Evolutionary conservation across 2,329 filamentous ascomycete species (phyloP).

Genomic region (Penicillium sclerotigenum): DNA sequence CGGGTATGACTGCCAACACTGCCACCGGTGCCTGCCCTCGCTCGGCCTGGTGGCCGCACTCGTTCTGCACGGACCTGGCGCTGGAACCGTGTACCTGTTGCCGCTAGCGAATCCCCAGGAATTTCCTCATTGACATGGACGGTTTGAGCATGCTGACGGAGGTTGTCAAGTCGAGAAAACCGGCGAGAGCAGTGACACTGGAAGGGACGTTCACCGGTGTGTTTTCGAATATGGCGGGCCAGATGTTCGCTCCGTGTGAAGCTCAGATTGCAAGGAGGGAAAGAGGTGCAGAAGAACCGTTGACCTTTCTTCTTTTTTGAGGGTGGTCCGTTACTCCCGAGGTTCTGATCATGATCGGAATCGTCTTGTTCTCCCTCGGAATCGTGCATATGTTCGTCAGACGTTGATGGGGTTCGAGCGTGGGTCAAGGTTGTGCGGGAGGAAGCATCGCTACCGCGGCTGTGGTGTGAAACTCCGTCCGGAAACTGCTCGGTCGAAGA

Average conservation of each 20-base stretch:
- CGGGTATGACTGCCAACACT: slow-evolving; percentile 68
- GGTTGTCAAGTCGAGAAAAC: slow-evolving; percentile 91
- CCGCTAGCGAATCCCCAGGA: slow-evolving; percentile 85
- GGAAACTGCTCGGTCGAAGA: slow-evolving; percentile 20
- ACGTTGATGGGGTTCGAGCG: slow-evolving; percentile 44
- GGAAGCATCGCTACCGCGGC: slow-evolving; percentile 35
- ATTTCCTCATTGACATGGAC: slow-evolving; percentile 98
- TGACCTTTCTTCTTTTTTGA: slow-evolving; percentile 96
- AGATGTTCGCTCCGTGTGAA: slow-evolving; percentile 96
- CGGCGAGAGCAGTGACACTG: slow-evolving; percentile 91
- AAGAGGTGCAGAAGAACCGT: slow-evolving; percentile 93
- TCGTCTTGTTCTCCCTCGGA: slow-evolving; percentile 64
- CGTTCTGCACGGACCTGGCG: slow-evolving; percentile 86
- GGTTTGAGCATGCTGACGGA: slow-evolving; percentile 94
- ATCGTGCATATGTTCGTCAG: slow-evolving; percentile 70
- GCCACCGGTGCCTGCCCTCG: slow-evolving; percentile 72
- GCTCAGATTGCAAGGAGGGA: slow-evolving; percentile 86
- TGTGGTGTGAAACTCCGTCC: slow-evolving; percentile 17
- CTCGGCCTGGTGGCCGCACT: slow-evolving; percentile 70
- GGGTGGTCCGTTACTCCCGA: slow-evolving; percentile 62
- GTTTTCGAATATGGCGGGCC: slow-evolving; percentile 94
- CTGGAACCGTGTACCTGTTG: slow-evolving; percentile 87
- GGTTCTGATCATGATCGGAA: slow-evolving; percentile 64
- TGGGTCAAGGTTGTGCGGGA: slow-evolving; percentile 15
- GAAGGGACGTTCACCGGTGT: slow-evolving; percentile 94